Evolutionary conservation across 805 yeast species (phyloP).

Genomic region (Starmerella vaccinii): DNA sequence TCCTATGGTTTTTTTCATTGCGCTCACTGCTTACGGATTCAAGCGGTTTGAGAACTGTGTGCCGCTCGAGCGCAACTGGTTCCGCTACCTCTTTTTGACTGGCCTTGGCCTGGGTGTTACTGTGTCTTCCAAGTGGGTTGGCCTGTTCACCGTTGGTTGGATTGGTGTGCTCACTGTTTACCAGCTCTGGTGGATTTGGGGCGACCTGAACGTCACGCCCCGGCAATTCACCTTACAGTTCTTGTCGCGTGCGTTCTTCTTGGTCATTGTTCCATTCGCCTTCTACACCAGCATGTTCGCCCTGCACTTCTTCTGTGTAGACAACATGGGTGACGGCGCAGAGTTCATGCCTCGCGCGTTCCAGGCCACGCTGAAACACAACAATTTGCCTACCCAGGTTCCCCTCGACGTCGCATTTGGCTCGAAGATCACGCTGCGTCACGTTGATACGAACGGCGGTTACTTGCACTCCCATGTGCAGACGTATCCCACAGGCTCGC

Average conservation of each 20-base stretch:
- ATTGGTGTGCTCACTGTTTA: conserved; percentile 39
- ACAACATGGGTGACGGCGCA: conserved; percentile 48
- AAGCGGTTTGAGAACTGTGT: conserved; percentile 39
- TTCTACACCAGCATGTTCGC: conserved; percentile 51
- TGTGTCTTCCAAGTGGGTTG: conserved; percentile 60
- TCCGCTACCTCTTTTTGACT: conserved; percentile 38
- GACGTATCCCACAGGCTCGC: conserved; percentile 53
- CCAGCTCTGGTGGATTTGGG: conserved; percentile 58
- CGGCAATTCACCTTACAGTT: conserved; percentile 36
- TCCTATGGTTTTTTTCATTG: conserved; percentile 36
- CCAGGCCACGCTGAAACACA: conserved; percentile 47
- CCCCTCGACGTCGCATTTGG: conserved; percentile 69
- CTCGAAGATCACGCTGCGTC: conserved; percentile 61
- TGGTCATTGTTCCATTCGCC: conserved; percentile 45
- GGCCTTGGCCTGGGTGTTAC: conserved; percentile 45
- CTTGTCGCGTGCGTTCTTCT: conserved; percentile 33
- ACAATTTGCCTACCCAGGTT: conserved; percentile 32
- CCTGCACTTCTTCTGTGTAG: conserved; percentile 42
- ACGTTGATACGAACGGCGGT: conserved; percentile 55
- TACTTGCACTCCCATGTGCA: conserved; percentile 71
- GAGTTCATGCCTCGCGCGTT: conserved; percentile 57
- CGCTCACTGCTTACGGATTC: conserved; percentile 43
- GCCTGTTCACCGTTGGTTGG: conserved; percentile 60
- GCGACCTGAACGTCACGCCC: conserved; percentile 49
- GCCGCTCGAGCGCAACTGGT: conserved; percentile 46